Evolutionary conservation across 2,329 filamentous ascomycete genomes (phyloP), one percentile per base, ranked within the genome.

Genomic region (Calonectria henricotiae): DNA sequence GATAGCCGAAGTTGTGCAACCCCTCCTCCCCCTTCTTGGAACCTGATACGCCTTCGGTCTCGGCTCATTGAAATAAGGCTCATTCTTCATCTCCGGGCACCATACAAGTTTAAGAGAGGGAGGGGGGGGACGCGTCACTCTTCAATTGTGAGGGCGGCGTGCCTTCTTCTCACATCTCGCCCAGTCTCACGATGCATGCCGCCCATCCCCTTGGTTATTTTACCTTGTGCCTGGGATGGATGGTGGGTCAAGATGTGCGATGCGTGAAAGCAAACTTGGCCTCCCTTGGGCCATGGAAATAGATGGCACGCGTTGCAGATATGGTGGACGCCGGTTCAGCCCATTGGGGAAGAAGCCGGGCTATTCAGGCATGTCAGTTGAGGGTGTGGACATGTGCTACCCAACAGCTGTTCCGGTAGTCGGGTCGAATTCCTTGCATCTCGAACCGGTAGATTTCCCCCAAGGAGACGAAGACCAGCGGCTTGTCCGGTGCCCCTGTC

Each of bases 401-500:
- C 32, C 51, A 39, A 6, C 13, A 58, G 13, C 32, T 39, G 5
- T 25, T 70, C 64, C 58, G 51, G 51, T 30, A 60, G 46, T 61
- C 23, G n/a, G 27, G 11, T 27, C 27, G 17, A 39, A 61, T n/a
- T 47, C 60, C 46, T 46, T 58, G 20, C 17, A 44, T 15, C 20
- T 39, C 51, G 20, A 46, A 17, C 61, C 51, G 62, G 43, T 41
- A 62, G 49, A 62, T 68, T 30, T 41, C 69, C 44, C 55, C 70
- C 41, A 62, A 68, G 44, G 47, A 61, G 69, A 55, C 66, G 54
- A 65, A 69, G 55, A 23, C 41, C 54, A 23, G 61, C 65, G 63
- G 61, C 62, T 69, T 65, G 65, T 46, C 69, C 61, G 64, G 23
- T 13, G 64, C 67, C 75, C 72, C 71, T 75, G 69, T 66, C 63